phyloP scores from a whole-genome alignment of 2,329 filamentous ascomycete genomes.

The Aspergillus brunneoviolaceus region DNA sequence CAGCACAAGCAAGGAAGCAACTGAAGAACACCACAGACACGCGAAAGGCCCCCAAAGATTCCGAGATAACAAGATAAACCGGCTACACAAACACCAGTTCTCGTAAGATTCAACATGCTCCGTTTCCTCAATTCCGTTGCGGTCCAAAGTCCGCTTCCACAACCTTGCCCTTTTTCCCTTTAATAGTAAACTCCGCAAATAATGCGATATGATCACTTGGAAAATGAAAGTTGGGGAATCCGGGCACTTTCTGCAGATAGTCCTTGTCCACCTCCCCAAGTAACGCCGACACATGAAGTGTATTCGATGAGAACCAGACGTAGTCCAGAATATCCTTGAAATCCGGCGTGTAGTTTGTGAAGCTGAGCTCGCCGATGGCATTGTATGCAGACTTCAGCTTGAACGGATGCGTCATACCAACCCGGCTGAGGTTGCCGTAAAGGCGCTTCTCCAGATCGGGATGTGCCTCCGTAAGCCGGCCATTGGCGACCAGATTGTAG shows the following conservation, averaged over 20 bases:
- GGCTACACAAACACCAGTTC: conserved; percentile 39
- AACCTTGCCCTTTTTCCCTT: conserved; percentile 77
- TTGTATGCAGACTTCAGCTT: conserved; percentile 87
- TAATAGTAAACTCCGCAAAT: conserved; percentile 85
- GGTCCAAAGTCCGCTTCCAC: conserved; percentile 63
- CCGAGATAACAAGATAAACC: conserved; percentile 40
- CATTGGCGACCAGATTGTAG: conserved; percentile 83
- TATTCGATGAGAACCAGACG: conserved; percentile 95
- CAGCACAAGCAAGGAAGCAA: conserved; percentile 11
- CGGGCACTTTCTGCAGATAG: conserved; percentile 82
- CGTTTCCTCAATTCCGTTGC: conserved; percentile 41
- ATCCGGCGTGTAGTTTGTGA: conserved; percentile 95
- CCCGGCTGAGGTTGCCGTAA: conserved; percentile 88
- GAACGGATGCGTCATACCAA: conserved; percentile 94
- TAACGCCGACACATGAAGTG: conserved; percentile 77
- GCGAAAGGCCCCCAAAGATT: conserved; percentile 38
- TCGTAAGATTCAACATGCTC: conserved; percentile 40
- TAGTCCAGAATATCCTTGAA: conserved; percentile 94
- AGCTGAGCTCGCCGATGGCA: conserved; percentile 79
- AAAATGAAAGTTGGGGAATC: conserved; percentile 93
- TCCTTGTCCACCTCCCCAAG: conserved; percentile 83
- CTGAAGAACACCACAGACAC: conserved; percentile 28
- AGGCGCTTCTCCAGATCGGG: conserved; percentile 75
- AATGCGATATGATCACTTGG: conserved; percentile 89
- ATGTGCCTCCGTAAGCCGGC: conserved; percentile 74